A percentile compares a stretch with the other conserved stretches of the same genome.
Conservation (phyloP, 2,329 filamentous ascomycete genomes). For the Alternaria incomplexa region DNA sequence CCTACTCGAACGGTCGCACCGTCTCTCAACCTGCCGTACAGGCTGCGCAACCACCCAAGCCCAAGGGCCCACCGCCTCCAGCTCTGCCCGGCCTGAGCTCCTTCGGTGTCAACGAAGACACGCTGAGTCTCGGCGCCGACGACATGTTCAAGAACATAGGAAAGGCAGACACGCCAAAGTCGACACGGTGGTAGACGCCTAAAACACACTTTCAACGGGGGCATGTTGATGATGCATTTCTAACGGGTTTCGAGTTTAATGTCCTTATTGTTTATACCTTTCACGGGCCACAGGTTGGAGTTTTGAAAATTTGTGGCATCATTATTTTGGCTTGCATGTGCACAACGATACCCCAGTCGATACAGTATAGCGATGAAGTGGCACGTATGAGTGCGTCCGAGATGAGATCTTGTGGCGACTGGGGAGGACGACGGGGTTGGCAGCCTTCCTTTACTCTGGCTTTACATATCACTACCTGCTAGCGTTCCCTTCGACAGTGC, state of each 20-base stretch:
- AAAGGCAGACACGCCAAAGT: conserved; percentile 4
- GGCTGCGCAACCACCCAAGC: conserved; percentile 22
- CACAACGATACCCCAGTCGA: conserved; percentile 48
- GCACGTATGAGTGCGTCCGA: not conserved
- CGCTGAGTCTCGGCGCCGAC: conserved; percentile 42
- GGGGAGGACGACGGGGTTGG: conserved; percentile 16
- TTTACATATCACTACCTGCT: conserved; percentile 15
- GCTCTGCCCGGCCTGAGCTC: conserved; percentile 47
- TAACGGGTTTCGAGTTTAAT: conserved; percentile 38
- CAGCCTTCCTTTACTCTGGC: conserved; percentile 3
- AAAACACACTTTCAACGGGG: conserved; percentile 7
- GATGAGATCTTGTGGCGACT: conserved; percentile 18
- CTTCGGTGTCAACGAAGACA: conserved; percentile 45
- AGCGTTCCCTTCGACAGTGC: conserved; percentile 30
- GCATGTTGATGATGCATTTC: conserved; percentile 34
- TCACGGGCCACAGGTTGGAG: conserved; percentile 31
- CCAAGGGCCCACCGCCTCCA: conserved; percentile 48
- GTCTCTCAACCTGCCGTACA: conserved; percentile 20
- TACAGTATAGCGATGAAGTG: conserved; percentile 26
- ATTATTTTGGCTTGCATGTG: conserved; percentile 42
- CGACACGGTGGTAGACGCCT: conserved; percentile 28
- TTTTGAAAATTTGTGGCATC: conserved; percentile 39
- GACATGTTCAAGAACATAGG: conserved; percentile 51
- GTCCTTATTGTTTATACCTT: conserved; percentile 33
- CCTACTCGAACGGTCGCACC: conserved; percentile 28